Evolutionary conservation across 2,329 filamentous ascomycete genomes (phyloP).

Genomic region (Xylariaceae sp.): DNA sequence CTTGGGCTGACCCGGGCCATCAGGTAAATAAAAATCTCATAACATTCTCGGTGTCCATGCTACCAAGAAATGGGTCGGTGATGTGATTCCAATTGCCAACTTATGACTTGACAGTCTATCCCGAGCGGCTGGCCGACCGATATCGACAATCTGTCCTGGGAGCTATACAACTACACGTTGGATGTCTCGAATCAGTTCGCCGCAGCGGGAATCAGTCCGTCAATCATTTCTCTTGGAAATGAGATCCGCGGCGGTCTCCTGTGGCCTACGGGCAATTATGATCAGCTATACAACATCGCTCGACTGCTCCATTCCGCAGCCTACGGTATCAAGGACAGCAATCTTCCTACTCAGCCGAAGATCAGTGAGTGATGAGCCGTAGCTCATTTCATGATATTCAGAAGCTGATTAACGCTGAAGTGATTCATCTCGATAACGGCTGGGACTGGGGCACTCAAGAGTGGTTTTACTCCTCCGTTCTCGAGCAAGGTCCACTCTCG

Average conservation of each 20-base stretch:
- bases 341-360: conserved; percentile 51
- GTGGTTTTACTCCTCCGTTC: conserved; percentile 52
- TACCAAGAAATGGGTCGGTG: too few relatives aligned
- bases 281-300: conserved; percentile 55
- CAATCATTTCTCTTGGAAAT: conserved; percentile 67
- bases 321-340: conserved; percentile 59
- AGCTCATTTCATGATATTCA: neutral
- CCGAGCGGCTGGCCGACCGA: conserved; percentile 59
- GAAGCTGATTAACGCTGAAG: conserved; percentile 6
- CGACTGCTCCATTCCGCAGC: conserved; percentile 59
- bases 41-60: too few relatives aligned
- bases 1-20: conserved; percentile 63
- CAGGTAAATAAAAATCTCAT: conserved; percentile 36
- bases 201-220: conserved; percentile 47
- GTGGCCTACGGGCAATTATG: conserved; percentile 57
- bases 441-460: conserved; percentile 64
- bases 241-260: conserved; percentile 65
- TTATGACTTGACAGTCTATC: conserved; percentile 33
- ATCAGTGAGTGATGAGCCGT: conserved; percentile 40
- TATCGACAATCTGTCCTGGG: conserved; percentile 53
- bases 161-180: conserved; percentile 65
- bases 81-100: too few relatives aligned
- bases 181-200: conserved; percentile 58
- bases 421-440: conserved; percentile 72
- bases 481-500: conserved; percentile 31